These are phyloP conservation scores for Populus davidiana DNA, from an alignment of 345 rosid genomes.

Conservation along the genomic window DNA sequence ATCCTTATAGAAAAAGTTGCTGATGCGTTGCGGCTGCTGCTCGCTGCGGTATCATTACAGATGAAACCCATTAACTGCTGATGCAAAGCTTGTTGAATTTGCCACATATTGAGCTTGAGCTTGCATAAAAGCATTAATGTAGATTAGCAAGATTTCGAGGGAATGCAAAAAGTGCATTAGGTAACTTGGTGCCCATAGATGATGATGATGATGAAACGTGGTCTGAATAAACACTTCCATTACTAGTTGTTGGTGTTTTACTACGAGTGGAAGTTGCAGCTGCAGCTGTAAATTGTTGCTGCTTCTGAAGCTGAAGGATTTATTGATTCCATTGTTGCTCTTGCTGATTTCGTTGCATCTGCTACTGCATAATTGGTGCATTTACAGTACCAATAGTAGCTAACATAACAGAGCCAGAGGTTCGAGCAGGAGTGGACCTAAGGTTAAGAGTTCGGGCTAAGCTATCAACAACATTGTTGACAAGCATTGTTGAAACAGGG, in stretches of 20 bases:
- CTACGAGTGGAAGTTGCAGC: slow-evolving; percentile 61
- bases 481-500: slow-evolving; percentile 49
- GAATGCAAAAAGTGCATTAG: slow-evolving; percentile 51
- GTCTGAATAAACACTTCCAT: slow-evolving; percentile 61
- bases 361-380: slow-evolving; percentile 43
- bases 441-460: slow-evolving; percentile 59
- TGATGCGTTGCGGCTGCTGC: slow-evolving; percentile 42
- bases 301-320: slow-evolving; percentile 68
- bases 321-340: slow-evolving; percentile 48
- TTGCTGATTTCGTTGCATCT: slow-evolving; percentile 38
- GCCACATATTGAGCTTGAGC: slow-evolving; percentile 51
- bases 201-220: slow-evolving; percentile 50
- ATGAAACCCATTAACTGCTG: slow-evolving; percentile 47
- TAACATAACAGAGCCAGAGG: slow-evolving; percentile 45
- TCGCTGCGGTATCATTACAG: slow-evolving; percentile 61
- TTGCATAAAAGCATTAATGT: slow-evolving; percentile 52
- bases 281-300: slow-evolving; percentile 52
- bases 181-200: slow-evolving; percentile 47
- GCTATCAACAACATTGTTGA: slow-evolving; percentile 66
- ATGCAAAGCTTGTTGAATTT: slow-evolving; percentile 32
- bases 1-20: slow-evolving; percentile 44
- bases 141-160: slow-evolving; percentile 70
- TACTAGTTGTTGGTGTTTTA: slow-evolving; percentile 55
- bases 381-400: slow-evolving; percentile 27
- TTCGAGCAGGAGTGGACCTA: slow-evolving; percentile 48